Conservation (phyloP, 768 basidiomycete species). For the Galerina sulciceps region DNA sequence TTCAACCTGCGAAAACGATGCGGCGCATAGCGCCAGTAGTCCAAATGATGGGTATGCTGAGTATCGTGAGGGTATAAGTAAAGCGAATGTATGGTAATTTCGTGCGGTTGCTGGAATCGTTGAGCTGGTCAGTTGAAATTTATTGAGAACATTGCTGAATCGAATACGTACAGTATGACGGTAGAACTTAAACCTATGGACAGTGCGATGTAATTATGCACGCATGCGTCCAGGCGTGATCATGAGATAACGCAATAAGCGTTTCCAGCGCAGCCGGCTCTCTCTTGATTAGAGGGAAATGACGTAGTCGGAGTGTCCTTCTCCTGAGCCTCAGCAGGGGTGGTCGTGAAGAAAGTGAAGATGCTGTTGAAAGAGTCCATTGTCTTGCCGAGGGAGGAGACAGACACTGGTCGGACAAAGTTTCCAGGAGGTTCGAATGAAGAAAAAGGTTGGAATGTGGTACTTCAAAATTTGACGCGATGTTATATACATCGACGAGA, state of each 20-base stretch:
- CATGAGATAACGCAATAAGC: neutral
- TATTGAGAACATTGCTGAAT: no score
- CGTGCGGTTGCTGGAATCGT: no score
- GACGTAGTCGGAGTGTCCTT: neutral
- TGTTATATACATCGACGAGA: neutral
- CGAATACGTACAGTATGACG: neutral
- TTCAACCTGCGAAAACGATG: no score
- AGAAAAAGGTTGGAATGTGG: no score
- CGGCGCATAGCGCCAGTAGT: no score
- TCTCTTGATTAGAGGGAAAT: neutral
- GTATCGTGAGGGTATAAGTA: no score
- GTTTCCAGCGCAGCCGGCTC: neutral
- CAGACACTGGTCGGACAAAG: neutral
- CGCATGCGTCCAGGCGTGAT: neutral
- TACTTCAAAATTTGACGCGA: no score
- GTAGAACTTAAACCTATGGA: neutral
- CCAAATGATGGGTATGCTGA: no score
- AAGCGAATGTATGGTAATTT: no score
- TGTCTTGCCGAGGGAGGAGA: neutral
- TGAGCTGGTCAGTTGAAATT: no score
- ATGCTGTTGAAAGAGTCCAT: slow-evolving; percentile 4
- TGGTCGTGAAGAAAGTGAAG: neutral
- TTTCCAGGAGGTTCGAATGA: no score
- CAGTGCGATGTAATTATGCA: neutral
- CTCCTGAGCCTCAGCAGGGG: neutral